Base-by-base conservation (phyloP, 768 basidiomycete genomes). In the Epithele typhae region DNA sequence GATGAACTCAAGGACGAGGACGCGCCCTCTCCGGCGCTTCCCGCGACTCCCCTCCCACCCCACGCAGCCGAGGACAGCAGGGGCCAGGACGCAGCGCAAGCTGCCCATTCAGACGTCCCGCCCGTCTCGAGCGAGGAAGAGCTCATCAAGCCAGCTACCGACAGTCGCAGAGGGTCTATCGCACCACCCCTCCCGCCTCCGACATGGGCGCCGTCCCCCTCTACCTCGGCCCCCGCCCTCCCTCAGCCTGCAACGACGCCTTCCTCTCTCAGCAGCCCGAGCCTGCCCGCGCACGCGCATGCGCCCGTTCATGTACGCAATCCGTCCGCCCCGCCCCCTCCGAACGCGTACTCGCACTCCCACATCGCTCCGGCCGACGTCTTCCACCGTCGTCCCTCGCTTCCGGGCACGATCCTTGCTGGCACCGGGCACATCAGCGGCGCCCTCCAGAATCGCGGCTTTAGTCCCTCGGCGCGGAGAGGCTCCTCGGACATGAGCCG, bases 381-480 rank as follows among this genome's bases (percentile, higher is more conserved):
- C 35, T 40, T 46, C 14, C 49, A 47, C 15, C 54, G 55, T 4
- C 51, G 55, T 25, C 42, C 48, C 4, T 56, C 55, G 5, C 55
- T 56, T 8, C 55, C 51, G 1, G 42, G 21, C 42, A 33, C 45
- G 15, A 33, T 46, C 17, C 45, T 52, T n/a, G 43, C 45, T 21
- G 40, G 42, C 24, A 19, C 34, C 25, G 43, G 39, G 9, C 22
- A 34, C 44, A 38, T 45, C 48, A 35, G 38, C 49, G 32, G 34
- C 36, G 18, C 35, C 15, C 40, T 27, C 9, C 46, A 45, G 12
- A 40, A 46, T 40, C 53, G 38, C 30, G 55, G 49, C 17, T 60
- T 53, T 30, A 30, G 42, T 60, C 61, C 46, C 55, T 50, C 32
- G 24, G 40, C 25, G 5, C 56, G 60, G 12, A 49, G 62, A 11